phyloP scores from a whole-genome alignment of 106 monocot species.

The Dioscorea dumetorum region DNA sequence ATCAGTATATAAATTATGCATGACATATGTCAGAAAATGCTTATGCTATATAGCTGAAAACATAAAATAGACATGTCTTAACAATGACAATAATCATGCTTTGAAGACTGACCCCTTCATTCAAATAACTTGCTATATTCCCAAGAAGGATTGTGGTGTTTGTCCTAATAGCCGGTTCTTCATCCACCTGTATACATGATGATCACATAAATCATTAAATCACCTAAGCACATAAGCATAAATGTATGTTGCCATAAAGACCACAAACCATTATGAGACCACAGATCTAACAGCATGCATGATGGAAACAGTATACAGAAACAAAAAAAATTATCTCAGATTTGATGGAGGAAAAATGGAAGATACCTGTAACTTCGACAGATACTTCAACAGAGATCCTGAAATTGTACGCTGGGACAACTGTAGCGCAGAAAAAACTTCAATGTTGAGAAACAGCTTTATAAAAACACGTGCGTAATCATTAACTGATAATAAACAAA shows the following conservation, averaged over 20 bases:
- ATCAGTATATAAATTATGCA: neutral
- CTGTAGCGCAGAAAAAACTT: constrained; percentile 34
- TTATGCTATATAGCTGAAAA: neutral
- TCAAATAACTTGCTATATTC: constrained; percentile 89
- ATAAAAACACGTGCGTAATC: too few relatives aligned
- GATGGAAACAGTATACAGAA: neutral
- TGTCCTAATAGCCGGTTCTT: constrained; percentile 96
- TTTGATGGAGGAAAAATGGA: too few relatives aligned
- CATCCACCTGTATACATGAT: constrained; percentile 66
- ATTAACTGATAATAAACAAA: too few relatives aligned
- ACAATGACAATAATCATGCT: constrained; percentile 7
- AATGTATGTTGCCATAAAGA: constrained; percentile 1
- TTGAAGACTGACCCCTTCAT: constrained; percentile 82
- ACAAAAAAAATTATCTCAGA: neutral
- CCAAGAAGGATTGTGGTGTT: constrained; percentile 97
- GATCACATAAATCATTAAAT: neutral
- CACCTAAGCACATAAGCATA: neutral
- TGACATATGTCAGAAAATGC: too few relatives aligned
- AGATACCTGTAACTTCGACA: constrained; percentile 94
- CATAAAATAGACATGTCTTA: neutral
- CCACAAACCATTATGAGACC: neutral
- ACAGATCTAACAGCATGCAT: neutral
- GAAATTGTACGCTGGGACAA: constrained; percentile 93
- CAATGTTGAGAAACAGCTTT: neutral
- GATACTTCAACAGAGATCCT: constrained; percentile 88